A percentile compares a stretch with the other conserved stretches of the same genome.
phyloP scores from a whole-genome alignment of 495 filamentous ascomycete genomes.

The Barbatosphaeria neglecta region DNA sequence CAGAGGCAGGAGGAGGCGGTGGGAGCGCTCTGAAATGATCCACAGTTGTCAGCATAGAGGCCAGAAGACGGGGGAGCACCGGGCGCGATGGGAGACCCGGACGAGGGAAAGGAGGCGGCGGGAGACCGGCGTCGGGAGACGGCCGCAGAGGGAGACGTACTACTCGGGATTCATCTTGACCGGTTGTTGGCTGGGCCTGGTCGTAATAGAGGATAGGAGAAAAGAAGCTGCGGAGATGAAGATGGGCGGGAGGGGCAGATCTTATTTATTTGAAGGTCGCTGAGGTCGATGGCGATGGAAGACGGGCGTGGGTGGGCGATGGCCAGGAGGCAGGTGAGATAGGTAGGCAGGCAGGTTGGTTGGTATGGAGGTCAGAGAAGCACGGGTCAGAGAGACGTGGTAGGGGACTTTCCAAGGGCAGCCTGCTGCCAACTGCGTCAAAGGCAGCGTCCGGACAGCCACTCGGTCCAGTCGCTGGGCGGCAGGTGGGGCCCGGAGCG shows the following conservation, averaged over 20 bases:
- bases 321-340: slow-evolving; percentile 4
- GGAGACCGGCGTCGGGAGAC: slow-evolving; percentile 3
- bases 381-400: not conserved
- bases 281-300: slow-evolving; percentile 7
- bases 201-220: no score
- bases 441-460: no score
- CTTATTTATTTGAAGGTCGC: not conserved
- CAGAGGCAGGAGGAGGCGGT: slow-evolving; percentile 2
- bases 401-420: not conserved
- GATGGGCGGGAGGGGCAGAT: not conserved
- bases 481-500: not conserved
- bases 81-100: no score
- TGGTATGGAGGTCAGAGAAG: slow-evolving; percentile 5
- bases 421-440: not conserved
- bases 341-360: not conserved
- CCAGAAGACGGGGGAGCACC: slow-evolving; percentile 2
- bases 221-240: slow-evolving; percentile 1
- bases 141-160: slow-evolving; percentile 43
- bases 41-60: slow-evolving; percentile 1
- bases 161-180: slow-evolving; percentile 90
- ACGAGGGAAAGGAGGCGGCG: no score
- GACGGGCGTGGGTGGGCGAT: slow-evolving; percentile 3
- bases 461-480: no score
- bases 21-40: not conserved
- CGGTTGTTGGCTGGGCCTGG: slow-evolving; percentile 8